phyloP scores from a whole-genome alignment of 441 rosid genomes.

The Mallotus japonicus region DNA sequence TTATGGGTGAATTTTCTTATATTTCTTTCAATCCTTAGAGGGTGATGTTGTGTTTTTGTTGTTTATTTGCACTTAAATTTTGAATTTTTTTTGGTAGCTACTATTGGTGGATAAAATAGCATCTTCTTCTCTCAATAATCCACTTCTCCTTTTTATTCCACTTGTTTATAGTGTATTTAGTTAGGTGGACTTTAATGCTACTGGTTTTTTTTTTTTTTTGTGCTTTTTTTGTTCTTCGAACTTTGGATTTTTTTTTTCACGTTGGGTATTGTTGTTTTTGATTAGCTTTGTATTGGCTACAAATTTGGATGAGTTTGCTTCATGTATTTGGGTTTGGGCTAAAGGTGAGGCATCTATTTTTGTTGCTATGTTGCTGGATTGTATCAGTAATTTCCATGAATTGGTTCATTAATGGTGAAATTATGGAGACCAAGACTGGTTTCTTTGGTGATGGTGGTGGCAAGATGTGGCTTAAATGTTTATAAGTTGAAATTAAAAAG shows the following conservation, averaged over 20 bases:
- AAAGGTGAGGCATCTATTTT: conserved; percentile 70
- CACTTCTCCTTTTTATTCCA: conserved; percentile 21
- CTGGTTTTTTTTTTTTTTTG: background rate
- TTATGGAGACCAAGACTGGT: conserved; percentile 45
- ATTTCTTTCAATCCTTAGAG: no score
- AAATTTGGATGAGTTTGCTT: conserved; percentile 74
- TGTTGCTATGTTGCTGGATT: conserved; percentile 82
- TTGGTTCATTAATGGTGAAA: conserved; percentile 60
- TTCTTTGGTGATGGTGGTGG: conserved; percentile 49
- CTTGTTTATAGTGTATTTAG: conserved; percentile 31
- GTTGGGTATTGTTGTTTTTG: conserved; percentile 31
- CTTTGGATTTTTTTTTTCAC: conserved; percentile 36
- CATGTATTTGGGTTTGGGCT: conserved; percentile 69
- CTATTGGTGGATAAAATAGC: conserved; percentile 47
- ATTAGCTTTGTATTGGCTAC: conserved; percentile 17
- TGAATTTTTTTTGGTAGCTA: conserved; percentile 11
- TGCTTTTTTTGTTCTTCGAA: conserved; percentile 13
- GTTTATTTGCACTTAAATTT: no score
- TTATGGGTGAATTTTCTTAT: no score
- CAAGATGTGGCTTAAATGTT: conserved; percentile 38
- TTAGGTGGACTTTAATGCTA: conserved; percentile 18
- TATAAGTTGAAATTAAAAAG: no score
- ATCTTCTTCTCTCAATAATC: conserved; percentile 25
- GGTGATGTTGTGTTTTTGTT: no score
- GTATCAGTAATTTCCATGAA: conserved; percentile 52